Percentiles rank a stretch among this genome's conserved stretches.
Evolutionary conservation across 495 filamentous ascomycete species (phyloP).

Genomic region (Hypoxylon lienhwacheense): DNA sequence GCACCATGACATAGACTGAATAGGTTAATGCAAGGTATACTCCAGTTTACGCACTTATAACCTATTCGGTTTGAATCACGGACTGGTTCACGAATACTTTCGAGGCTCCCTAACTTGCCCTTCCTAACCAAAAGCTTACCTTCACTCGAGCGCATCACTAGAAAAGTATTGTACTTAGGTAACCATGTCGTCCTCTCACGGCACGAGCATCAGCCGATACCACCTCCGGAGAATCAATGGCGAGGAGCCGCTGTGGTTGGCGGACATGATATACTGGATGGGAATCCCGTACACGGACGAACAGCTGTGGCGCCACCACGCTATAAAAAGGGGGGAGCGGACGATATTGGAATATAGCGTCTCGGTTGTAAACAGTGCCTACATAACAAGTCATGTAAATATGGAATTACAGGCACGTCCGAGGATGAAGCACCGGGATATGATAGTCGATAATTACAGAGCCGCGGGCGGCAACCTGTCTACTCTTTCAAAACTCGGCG

Average conservation of each 20-base stretch:
- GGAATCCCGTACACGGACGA: neutral
- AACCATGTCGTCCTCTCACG: conserved; percentile 4
- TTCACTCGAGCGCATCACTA: too few species aligned
- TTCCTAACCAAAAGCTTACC: neutral
- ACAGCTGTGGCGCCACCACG: neutral
- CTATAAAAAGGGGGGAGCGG: neutral
- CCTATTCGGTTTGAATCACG: too few species aligned
- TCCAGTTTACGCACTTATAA: too few species aligned
- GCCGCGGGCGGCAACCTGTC: neutral
- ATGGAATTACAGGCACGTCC: neutral
- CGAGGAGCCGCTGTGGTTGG: neutral
- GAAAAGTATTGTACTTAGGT: neutral
- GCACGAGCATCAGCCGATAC: neutral
- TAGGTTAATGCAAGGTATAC: too few species aligned
- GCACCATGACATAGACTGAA: too few species aligned
- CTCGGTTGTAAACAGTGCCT: conserved; percentile 2
- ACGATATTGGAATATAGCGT: conserved; percentile 2
- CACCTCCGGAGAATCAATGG: neutral
- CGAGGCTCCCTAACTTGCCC: too few species aligned
- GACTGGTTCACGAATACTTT: too few species aligned
- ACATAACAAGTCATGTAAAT: neutral
- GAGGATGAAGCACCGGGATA: conserved; percentile 14
- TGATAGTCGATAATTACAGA: conserved; percentile 18
- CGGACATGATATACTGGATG: neutral
- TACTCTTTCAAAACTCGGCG: neutral